phyloP scores from a whole-genome alignment of 306 rosid genomes.

The Arachis hypogaea region DNA sequence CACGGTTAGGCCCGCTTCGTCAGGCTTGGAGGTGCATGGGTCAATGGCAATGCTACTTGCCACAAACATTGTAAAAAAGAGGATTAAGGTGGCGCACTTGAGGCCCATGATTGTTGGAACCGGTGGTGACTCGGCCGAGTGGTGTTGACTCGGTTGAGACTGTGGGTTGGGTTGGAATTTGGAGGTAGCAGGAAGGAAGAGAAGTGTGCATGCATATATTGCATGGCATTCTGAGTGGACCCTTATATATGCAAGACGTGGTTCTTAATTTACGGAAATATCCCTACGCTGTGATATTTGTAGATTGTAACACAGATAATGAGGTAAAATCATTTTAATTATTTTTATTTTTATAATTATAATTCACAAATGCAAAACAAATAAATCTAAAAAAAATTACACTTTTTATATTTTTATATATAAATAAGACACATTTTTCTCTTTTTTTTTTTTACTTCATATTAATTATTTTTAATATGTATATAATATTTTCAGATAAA shows the following conservation, averaged over 20 bases:
- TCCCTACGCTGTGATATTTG: constrained; percentile 26
- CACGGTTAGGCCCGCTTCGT: constrained; percentile 59
- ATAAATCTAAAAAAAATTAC: too few relatives aligned
- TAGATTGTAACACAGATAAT: too few relatives aligned
- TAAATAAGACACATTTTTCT: too few relatives aligned
- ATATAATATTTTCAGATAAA: too few relatives aligned
- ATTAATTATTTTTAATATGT: too few relatives aligned
- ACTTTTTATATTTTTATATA: too few relatives aligned
- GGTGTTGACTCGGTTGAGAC: constrained; percentile 5
- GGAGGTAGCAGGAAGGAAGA: not conserved
- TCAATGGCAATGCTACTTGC: constrained; percentile 42
- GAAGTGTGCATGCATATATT: constrained; percentile 36
- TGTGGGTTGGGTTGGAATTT: not conserved
- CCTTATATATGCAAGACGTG: constrained; percentile 8
- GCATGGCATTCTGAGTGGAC: not conserved
- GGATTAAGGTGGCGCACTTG: constrained; percentile 31
- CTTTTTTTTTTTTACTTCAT: too few relatives aligned
- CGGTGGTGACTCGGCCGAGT: not conserved
- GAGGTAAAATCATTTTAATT: too few relatives aligned
- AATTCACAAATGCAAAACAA: too few relatives aligned
- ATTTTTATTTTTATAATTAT: too few relatives aligned
- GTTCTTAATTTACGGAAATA: constrained; percentile 32
- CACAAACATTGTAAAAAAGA: constrained; percentile 41
- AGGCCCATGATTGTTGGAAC: constrained; percentile 47
- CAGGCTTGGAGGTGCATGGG: constrained; percentile 56